These are phyloP conservation scores for Cyclotella kingstonii DNA, from an alignment of 108 stramenopile genomes.

Conservation along the genomic window DNA sequence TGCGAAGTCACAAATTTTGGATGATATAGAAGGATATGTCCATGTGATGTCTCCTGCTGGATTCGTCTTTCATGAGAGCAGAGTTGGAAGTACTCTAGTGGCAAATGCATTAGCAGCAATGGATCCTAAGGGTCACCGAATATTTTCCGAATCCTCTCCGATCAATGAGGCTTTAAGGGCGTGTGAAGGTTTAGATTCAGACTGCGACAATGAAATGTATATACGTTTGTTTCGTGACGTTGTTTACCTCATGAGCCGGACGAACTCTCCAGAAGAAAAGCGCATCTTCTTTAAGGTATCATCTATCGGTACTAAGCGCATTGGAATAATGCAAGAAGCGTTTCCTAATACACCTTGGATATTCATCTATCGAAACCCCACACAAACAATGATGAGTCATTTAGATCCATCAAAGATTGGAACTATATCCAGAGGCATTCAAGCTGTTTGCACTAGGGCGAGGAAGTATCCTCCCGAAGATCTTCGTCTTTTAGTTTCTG, in stretches of 20 bases:
- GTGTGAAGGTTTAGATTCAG: constrained; percentile 30
- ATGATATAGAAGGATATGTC: constrained; percentile 9
- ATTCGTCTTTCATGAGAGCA: constrained; percentile 93
- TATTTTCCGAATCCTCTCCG: constrained; percentile 79
- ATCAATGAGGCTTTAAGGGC: constrained; percentile 56
- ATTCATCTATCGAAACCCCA: constrained; percentile 89
- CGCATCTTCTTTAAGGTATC: constrained; percentile 95
- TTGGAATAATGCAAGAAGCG: constrained; percentile 63
- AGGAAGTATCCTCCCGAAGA: constrained; percentile 26
- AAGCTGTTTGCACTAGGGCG: constrained; percentile 35
- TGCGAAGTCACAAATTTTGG: not conserved
- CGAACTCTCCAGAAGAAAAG: constrained; percentile 32
- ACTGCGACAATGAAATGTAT: constrained; percentile 41
- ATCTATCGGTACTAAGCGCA: constrained; percentile 56
- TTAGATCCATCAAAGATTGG: constrained; percentile 40
- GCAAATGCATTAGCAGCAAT: constrained; percentile 88
- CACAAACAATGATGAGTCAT: constrained; percentile 88
- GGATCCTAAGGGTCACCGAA: constrained; percentile 58
- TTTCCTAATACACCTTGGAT: constrained; percentile 86
- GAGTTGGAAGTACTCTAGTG: constrained; percentile 90
- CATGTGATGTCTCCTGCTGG: constrained; percentile 52
- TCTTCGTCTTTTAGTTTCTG: constrained; percentile 37
- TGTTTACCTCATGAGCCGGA: constrained; percentile 72
- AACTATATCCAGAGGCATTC: not conserved
- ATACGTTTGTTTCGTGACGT: constrained; percentile 62